phyloP scores from a whole-genome alignment of 208 protist species.

The Leishmania amazonensis region DNA sequence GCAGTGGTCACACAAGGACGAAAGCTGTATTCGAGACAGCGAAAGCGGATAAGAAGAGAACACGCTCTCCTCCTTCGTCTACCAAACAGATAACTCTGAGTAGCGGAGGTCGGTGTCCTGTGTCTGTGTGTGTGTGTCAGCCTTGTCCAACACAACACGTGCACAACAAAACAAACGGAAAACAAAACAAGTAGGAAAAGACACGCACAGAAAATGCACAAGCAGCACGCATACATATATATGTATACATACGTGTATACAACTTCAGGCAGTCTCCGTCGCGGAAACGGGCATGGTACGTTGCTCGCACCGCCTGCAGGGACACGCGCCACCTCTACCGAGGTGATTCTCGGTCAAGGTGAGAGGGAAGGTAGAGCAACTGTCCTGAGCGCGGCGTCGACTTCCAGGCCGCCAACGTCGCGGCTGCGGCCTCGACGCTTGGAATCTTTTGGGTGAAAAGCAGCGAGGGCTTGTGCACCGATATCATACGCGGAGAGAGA shows the following conservation, averaged over 20 bases:
- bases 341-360: background rate
- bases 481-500: constrained; percentile 67
- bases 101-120: background rate
- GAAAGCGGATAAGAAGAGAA: background rate
- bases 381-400: background rate
- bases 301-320: background rate
- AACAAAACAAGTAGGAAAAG: background rate
- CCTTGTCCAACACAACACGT: background rate
- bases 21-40: background rate
- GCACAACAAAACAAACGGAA: background rate
- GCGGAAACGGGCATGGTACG: background rate
- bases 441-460: constrained; percentile 49
- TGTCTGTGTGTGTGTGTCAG: background rate
- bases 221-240: background rate
- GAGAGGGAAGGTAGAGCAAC: constrained; percentile 11
- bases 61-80: background rate
- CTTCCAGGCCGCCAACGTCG: constrained; percentile 41
- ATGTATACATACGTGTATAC: background rate
- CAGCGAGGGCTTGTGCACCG: constrained; percentile 67
- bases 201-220: background rate
- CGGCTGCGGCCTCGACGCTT: constrained; percentile 19
- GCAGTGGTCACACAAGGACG: background rate
- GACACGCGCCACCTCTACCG: background rate
- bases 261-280: background rate
- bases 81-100: background rate